Evolutionary conservation across 345 rosid genomes (phyloP).

Genomic region (Camelina sativa): DNA sequence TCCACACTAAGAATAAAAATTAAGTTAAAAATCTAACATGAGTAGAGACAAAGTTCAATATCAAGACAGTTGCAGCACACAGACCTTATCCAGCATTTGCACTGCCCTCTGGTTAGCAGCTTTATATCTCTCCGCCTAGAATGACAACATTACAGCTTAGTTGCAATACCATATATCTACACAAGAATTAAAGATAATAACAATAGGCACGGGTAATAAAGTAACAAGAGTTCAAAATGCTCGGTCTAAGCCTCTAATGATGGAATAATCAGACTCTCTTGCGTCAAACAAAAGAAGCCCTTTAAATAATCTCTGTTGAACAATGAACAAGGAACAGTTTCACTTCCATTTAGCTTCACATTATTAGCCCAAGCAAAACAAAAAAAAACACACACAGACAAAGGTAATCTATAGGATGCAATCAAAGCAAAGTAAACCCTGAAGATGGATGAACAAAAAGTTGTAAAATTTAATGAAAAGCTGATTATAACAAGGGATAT

Average conservation of each 20-base stretch:
- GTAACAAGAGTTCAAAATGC: background rate
- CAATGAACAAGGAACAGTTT: too few relatives aligned
- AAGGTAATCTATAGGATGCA: constrained; percentile 13
- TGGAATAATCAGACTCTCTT: background rate
- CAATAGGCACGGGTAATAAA: constrained; percentile 14
- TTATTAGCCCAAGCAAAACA: too few relatives aligned
- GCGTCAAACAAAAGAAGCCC: background rate
- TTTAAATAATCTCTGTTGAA: too few relatives aligned
- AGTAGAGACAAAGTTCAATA: background rate
- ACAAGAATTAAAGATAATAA: constrained; percentile 1
- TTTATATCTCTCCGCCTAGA: constrained; percentile 69
- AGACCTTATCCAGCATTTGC: constrained; percentile 74
- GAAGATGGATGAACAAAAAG: background rate
- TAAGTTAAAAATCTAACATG: constrained; percentile 35
- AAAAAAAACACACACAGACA: background rate
- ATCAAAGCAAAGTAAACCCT: background rate
- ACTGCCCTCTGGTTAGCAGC: constrained; percentile 72
- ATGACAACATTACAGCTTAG: constrained; percentile 15
- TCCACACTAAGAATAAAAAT: constrained; percentile 58
- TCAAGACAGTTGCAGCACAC: constrained; percentile 29
- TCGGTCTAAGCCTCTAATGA: background rate
- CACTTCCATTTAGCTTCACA: too few relatives aligned
- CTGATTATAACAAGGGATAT: background rate
- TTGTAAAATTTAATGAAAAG: background rate
- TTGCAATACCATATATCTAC: constrained; percentile 8